Evolutionary conservation across 805 yeast genomes (phyloP), one percentile per base, ranked within the genome.

Genomic region (Grigorovia jiainica): DNA sequence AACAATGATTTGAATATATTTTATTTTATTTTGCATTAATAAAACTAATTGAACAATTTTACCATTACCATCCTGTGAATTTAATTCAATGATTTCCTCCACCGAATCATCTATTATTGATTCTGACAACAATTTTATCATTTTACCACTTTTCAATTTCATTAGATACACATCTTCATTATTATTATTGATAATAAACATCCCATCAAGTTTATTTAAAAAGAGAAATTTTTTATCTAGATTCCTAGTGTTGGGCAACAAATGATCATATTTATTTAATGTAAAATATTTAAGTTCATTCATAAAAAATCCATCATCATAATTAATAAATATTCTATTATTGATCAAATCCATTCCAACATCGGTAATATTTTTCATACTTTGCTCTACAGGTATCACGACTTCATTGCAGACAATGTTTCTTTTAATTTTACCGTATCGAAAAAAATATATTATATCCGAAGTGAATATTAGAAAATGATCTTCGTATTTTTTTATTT

Each of bases 101-200:
- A 53, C 32, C 13, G 34, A 32, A 19, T 25, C 38, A 13, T 36
- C 33, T 10, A 40, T 17, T 4, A 40, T 15, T 3, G 3, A n/a
- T 2, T 34, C 27, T 9, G 31, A 8, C 4, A 25, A 46, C 17
- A 59, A 41, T 2, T 50, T 19, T 33, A 55, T 38, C 1, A 46
- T 36, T 42, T 52, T 57, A 7, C 64, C 63, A 38, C 54, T 55
- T 5, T 46, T 47, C 20, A 57, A 37, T 39, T 56, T 58, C 17
- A 55, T 37, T 39, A 57, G 56, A 37, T 54, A 52, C 54, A 61
- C 53, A 18, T 54, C 54, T 5, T 43, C 41, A 11, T 47, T 44
- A 18, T 50, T 47, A 11, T 45, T 33, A 37, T 52, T 58, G 6
- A 49, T 38, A 7, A 58, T 47, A 4, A 58, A 44, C 54, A 59